Conservation (phyloP, 192 early-diverging fungal genomes). For the Chytriomyces confervae region DNA sequence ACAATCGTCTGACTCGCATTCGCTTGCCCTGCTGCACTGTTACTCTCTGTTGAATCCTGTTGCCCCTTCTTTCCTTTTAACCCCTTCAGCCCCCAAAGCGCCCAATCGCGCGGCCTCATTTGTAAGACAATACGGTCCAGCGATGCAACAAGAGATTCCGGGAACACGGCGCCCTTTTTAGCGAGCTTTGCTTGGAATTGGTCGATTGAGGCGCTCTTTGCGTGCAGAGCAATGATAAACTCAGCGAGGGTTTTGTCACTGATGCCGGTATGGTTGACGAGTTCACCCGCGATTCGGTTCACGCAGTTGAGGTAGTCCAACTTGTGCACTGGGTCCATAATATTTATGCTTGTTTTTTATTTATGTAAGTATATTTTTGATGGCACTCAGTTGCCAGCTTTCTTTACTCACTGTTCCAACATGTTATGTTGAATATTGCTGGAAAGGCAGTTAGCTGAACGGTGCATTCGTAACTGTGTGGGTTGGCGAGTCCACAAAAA, state of each 20-base stretch:
- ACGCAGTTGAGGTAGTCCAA: slow-evolving; percentile 91
- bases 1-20: neutral
- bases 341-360: no score
- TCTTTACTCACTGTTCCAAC: no score
- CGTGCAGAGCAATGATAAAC: slow-evolving; percentile 88
- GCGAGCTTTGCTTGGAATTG: slow-evolving; percentile 74
- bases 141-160: slow-evolving; percentile 79
- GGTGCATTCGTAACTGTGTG: no score
- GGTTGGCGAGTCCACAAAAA: no score
- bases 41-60: slow-evolving; percentile 27
- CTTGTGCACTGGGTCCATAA: neutral
- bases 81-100: slow-evolving; percentile 9
- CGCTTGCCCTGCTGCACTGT: neutral
- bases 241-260: slow-evolving; percentile 90
- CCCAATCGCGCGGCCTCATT: slow-evolving; percentile 59
- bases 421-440: no score
- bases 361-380: no score
- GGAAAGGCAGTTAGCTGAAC: no score
- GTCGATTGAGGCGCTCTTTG: slow-evolving; percentile 60
- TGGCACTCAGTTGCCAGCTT: no score
- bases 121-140: slow-evolving; percentile 88
- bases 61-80: slow-evolving; percentile 31
- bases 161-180: slow-evolving; percentile 81
- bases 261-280: slow-evolving; percentile 90
- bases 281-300: slow-evolving; percentile 86